Conservation (phyloP, 345 rosid species). For the Gynandropsis gynandra region DNA sequence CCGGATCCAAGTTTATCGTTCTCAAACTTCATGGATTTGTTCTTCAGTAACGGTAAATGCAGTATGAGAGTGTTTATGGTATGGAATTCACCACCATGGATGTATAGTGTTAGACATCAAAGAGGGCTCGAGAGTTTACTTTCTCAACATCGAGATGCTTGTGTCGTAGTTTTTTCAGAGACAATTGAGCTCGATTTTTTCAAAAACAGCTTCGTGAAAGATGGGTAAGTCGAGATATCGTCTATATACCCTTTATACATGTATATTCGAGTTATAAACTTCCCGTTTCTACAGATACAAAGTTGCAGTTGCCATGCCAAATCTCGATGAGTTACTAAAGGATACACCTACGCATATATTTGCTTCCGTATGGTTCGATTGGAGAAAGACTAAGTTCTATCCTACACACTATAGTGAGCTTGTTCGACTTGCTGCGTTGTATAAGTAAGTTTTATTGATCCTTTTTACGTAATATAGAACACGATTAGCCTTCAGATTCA, state of each 20-base stretch:
- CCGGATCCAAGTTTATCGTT: constrained; percentile 59
- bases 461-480: constrained; percentile 4
- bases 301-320: constrained; percentile 92
- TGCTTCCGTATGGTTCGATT: constrained; percentile 78
- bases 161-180: constrained; percentile 77
- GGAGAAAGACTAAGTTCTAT: constrained; percentile 78
- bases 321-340: constrained; percentile 76
- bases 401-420: constrained; percentile 85
- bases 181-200: constrained; percentile 87
- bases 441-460: constrained; percentile 52
- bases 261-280: too few species aligned
- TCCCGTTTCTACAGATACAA: constrained; percentile 57
- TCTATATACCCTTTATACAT: constrained; percentile 2
- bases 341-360: constrained; percentile 61
- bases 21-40: constrained; percentile 57
- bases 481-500: too few species aligned
- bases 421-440: constrained; percentile 70
- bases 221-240: constrained; percentile 55
- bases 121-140: constrained; percentile 91
- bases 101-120: constrained; percentile 80
- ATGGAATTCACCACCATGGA: constrained; percentile 96
- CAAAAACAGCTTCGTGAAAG: constrained; percentile 69
- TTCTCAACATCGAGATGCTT: constrained; percentile 65
- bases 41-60: constrained; percentile 53
- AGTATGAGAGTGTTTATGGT: constrained; percentile 70